These are phyloP conservation scores for Penicillium diatomitis DNA, from an alignment of 495 filamentous ascomycete genomes.

Conservation along the genomic window DNA sequence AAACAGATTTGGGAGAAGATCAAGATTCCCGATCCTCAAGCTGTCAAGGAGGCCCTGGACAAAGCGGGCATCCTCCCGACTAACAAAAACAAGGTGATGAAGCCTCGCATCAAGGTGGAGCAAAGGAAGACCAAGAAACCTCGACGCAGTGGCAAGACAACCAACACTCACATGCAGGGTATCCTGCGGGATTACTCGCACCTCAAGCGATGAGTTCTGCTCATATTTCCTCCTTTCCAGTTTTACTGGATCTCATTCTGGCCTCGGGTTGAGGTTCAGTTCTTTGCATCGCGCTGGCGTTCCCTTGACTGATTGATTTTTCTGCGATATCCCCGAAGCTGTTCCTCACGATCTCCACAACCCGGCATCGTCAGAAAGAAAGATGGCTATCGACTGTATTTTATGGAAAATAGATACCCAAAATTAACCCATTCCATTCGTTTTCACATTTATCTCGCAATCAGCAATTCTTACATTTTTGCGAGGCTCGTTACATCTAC, in stretches of 20 bases:
- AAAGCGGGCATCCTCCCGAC: slow-evolving; percentile 69
- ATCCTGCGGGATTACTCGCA: slow-evolving; percentile 79
- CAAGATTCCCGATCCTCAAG: slow-evolving; percentile 63
- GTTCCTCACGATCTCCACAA: too few species aligned
- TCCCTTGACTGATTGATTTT: too few species aligned
- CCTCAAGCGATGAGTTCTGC: slow-evolving; percentile 34
- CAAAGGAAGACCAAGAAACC: slow-evolving; percentile 54
- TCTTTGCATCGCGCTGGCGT: slow-evolving; percentile 18
- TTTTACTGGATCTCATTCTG: neutral
- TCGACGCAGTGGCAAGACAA: slow-evolving; percentile 70
- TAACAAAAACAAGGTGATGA: slow-evolving; percentile 60
- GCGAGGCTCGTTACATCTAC: too few species aligned
- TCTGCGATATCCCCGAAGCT: too few species aligned
- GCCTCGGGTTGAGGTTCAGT: neutral
- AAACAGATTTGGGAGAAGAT: slow-evolving; percentile 72
- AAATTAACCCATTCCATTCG: too few species aligned
- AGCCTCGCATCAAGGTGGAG: slow-evolving; percentile 45
- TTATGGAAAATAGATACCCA: too few species aligned
- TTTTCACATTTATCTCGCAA: too few species aligned
- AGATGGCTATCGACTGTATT: too few species aligned
- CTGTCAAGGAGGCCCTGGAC: slow-evolving; percentile 64
- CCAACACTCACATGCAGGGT: slow-evolving; percentile 86
- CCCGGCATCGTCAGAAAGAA: too few species aligned
- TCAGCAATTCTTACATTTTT: too few species aligned
- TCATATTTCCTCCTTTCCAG: too few species aligned